phyloP scores from a whole-genome alignment of 257 asterid species.

The Salvia splendens region DNA sequence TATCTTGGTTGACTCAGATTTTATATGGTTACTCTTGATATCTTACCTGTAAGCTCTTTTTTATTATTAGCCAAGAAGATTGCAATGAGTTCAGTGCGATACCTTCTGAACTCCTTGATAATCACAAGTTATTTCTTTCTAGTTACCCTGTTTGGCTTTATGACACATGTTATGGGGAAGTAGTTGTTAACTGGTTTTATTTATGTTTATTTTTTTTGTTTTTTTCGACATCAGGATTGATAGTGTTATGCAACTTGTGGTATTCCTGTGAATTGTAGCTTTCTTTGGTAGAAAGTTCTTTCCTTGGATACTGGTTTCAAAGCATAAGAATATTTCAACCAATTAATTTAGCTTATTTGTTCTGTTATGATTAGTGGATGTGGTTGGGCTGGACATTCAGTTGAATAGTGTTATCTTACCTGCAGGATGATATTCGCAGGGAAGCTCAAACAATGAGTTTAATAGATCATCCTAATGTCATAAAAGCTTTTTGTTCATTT shows the following conservation, averaged over 20 bases:
- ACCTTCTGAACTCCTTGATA: slow-evolving; percentile 22
- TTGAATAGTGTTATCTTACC: slow-evolving; percentile 17
- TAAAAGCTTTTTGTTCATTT: slow-evolving; percentile 87
- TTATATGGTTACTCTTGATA: neutral
- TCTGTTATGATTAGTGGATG: slow-evolving; percentile 10
- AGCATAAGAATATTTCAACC: neutral
- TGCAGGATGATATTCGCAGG: slow-evolving; percentile 94
- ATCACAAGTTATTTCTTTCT: neutral
- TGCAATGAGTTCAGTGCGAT: slow-evolving; percentile 11
- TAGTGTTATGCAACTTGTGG: slow-evolving; percentile 15
- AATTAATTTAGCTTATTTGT: slow-evolving; percentile 10
- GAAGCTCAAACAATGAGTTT: slow-evolving; percentile 98
- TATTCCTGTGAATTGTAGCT: slow-evolving; percentile 17
- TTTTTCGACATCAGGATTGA: neutral
- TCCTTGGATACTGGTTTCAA: neutral
- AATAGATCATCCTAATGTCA: slow-evolving; percentile 92
- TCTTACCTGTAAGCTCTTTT: slow-evolving; percentile 11
- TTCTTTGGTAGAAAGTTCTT: neutral
- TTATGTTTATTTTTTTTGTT: neutral
- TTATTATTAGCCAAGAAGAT: neutral
- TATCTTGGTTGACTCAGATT: slow-evolving; percentile 26
- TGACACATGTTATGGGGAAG: slow-evolving; percentile 13
- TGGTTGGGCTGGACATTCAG: slow-evolving; percentile 18
- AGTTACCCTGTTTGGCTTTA: neutral
- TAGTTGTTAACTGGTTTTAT: neutral